Evolutionary conservation across 75 land plant genomes (phyloP), one percentile per base, ranked within the genome.

Genomic region (Sequoia sempervirens): DNA sequence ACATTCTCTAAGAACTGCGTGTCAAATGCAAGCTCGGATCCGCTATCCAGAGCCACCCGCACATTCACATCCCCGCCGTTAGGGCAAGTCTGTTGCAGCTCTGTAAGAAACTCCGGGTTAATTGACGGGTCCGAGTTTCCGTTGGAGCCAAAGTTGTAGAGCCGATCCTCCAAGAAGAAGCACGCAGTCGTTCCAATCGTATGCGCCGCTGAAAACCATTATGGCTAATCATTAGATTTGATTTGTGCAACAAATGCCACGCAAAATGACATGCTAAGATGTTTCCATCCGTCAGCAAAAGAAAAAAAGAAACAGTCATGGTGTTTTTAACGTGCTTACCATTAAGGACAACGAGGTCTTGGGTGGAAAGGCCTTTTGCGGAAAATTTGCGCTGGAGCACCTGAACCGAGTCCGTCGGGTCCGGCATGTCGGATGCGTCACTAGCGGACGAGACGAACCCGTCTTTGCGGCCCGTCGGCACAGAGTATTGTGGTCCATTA

Each of bases 181-280:
- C 97, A 95, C 18, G 89, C 90, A 2, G 92, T 86, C 12, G 85
- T 85, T 37, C 97, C 97, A 30, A 95, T 90, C 3, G 94, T 93
- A 74, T 95, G 97, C 30, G 93, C 95, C 61, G 85, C 96, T 94
- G 88, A 30, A 45, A 36, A 3, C 66, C 8, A 36, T 3, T 15
- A 34, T 20, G 23, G 1, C 5, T 46, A 8, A 46, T 46, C 47
- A 9, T 46, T 46, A 9, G 10, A 9, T 46, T 46, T 0, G 5
- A 26, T 79, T 23, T 17, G 2, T 37, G 7, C 5, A 43, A 3
- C 45, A 2, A 5, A 43, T 50, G 52, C 20, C 1, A 50, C 12
- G 52, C 52, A 10, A 12, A 50, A 50, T n/a, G n/a, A n/a, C n/a
- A n/a, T n/a, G n/a, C n/a, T n/a, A n/a, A n/a, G n/a, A n/a, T n/a